Base-by-base conservation (phyloP, 1,284 basidiomycete species). In the Exobasidium cylindrosporum region DNA sequence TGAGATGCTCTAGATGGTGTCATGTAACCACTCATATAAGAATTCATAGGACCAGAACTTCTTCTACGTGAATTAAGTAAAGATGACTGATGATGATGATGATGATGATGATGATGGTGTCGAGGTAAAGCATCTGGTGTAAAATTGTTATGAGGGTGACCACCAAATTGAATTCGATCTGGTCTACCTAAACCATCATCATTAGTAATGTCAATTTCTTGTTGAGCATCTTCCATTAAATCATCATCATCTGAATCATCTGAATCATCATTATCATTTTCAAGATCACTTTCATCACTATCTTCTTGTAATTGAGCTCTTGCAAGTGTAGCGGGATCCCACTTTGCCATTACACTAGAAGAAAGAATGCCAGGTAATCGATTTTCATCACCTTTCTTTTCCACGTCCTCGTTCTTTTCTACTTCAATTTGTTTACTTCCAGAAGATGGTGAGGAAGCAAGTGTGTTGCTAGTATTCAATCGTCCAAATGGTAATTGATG, bases 271-370 rank as follows among this genome's bases (percentile, higher is more conserved):
- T 31, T 35, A 35, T 35, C 40, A 29, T 35, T 14, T 44, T 55
- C 53, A 26, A 23, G 13, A 14, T 31, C 53, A 35, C 53, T 40
- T 4, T 50, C 47, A 21, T 55, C 53, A 21, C 32, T 26, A 35
- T 55, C 53, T 31, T 35, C 24, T 14, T 55, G 13, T 28, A 40
- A 35, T 55, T 55, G 47, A 21, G 47, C 47, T 50, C 29, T 7
- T 31, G 47, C 47, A 24, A 50, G 29, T 14, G 47, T 31, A 14
- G 47, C 29, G 14, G 47, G 47, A 31, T 50, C 47, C 47, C 47
- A 50, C 21, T 50, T 50, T 21, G 7, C 23, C 47, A 50, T 10
- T 7, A 40, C 35, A 17, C 35, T 17, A 40, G 35, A 40, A 40
- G 35, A 40, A 17, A 40, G 35, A 40, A 17, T 40, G 35, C 35